Conservation (phyloP, 306 rosid genomes). For the Biancaea sappan region DNA sequence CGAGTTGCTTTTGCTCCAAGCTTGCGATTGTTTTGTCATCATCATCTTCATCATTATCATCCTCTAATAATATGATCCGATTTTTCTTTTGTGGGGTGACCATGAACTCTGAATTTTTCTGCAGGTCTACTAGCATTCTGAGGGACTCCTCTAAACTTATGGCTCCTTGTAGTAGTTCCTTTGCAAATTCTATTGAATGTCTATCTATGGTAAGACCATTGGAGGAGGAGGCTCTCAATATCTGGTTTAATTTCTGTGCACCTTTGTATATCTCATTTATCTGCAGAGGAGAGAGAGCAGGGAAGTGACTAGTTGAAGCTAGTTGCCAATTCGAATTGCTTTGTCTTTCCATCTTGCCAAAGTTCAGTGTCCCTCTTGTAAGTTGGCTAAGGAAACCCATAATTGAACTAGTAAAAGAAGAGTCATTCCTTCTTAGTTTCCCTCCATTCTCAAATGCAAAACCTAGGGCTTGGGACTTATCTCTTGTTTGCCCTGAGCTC, state of each 20-base stretch:
- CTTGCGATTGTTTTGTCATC: constrained; percentile 29
- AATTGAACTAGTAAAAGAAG: constrained; percentile 56
- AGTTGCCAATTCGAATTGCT: constrained; percentile 45
- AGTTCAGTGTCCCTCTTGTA: constrained; percentile 48
- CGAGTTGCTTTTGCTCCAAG: constrained; percentile 58
- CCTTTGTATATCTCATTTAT: constrained; percentile 86
- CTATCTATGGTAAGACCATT: constrained; percentile 62
- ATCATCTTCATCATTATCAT: constrained; percentile 56
- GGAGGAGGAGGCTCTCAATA: constrained; percentile 70
- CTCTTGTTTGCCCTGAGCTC: constrained; percentile 20
- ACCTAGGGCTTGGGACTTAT: constrained; percentile 66
- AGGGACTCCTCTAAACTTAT: constrained; percentile 88
- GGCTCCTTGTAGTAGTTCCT: constrained; percentile 83
- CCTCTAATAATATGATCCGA: constrained; percentile 70
- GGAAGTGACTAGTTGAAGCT: constrained; percentile 51
- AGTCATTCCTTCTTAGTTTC: constrained; percentile 51
- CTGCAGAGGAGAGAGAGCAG: constrained; percentile 58
- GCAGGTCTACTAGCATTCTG: constrained; percentile 76
- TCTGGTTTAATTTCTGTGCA: constrained; percentile 83
- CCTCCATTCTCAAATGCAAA: constrained; percentile 80
- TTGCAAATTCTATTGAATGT: constrained; percentile 76
- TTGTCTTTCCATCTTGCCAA: constrained; percentile 50
- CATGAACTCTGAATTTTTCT: constrained; percentile 67
- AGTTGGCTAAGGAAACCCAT: constrained; percentile 74
- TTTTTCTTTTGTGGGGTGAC: constrained; percentile 62